phyloP scores from a whole-genome alignment of 495 filamentous ascomycete genomes.

The Penicilliopsis zonata region DNA sequence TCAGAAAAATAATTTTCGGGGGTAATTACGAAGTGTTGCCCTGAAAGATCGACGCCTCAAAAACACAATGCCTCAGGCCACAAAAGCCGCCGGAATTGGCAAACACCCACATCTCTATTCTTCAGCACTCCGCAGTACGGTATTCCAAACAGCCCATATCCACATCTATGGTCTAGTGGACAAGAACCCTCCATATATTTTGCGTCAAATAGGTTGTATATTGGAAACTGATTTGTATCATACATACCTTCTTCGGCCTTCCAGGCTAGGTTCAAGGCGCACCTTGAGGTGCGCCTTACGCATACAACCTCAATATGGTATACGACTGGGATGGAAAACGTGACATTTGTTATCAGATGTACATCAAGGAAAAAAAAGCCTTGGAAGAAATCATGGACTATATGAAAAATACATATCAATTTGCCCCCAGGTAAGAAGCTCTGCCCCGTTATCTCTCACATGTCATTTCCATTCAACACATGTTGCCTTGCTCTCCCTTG shows the following conservation, averaged over 20 bases:
- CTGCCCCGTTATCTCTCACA: too few species aligned
- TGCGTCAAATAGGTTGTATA: slow-evolving; percentile 23
- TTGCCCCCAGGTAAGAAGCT: slow-evolving; percentile 47
- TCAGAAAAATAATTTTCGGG: too few species aligned
- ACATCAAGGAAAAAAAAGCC: slow-evolving; percentile 58
- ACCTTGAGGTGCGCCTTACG: slow-evolving; percentile 11
- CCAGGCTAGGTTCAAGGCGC: slow-evolving; percentile 6
- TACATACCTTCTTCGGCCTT: neutral
- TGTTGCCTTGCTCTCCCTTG: neutral
- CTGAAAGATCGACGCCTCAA: neutral
- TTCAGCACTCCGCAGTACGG: slow-evolving; percentile 8
- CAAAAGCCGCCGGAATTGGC: slow-evolving; percentile 11
- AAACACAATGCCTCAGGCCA: slow-evolving; percentile 6
- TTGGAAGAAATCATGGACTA: slow-evolving; percentile 57
- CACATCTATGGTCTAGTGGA: neutral
- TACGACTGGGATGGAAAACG: slow-evolving; percentile 66
- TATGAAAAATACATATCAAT: slow-evolving; percentile 46
- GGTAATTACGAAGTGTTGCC: too few species aligned
- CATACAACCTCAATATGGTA: slow-evolving; percentile 54
- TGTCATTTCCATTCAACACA: neutral
- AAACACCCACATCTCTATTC: slow-evolving; percentile 2
- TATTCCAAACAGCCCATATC: slow-evolving; percentile 6
- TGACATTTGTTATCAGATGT: slow-evolving; percentile 56
- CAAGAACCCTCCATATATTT: neutral
- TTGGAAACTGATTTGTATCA: slow-evolving; percentile 11